Base-by-base conservation (phyloP, 108 stramenopile genomes). In the Nannochloropsis salina region DNA sequence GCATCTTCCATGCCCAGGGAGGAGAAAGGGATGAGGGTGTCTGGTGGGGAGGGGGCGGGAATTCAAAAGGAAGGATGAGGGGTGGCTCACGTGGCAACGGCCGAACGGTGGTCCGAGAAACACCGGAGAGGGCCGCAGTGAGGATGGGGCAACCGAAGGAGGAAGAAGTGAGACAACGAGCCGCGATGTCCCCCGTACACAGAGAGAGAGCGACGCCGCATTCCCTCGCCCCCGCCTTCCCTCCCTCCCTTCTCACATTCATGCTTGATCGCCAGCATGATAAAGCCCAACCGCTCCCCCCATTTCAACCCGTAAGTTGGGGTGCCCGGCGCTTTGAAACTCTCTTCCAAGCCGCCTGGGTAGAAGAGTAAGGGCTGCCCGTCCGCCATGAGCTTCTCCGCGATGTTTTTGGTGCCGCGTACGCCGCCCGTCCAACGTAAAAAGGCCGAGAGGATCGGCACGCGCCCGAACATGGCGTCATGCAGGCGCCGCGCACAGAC, bases 271-370 rank as follows among this genome's bases (percentile, higher is more conserved):
- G 61, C 61, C 61, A 74, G 61, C 61, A 74, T 74, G 5, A 74
- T n/a, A n/a, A 74, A 74, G 20, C 61, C 61, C 4, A 74, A n/a
- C 61, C 61, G 15, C 6, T 74, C 61, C 8, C 61, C 61, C 61
- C 61, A 74, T n/a, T 74, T 15, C 61, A 74, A n/a, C 15, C 61
- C n/a, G 61, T 74, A 74, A 15, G 15, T 74, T 6, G 15, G 15
- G 20, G 15, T n/a, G 20, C 61, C 61, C n/a, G 20, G 15, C 6
- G 20, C 20, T 74, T 74, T 74, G 61, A 74, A 74, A 74, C 61
- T 74, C 61, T 74, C 61, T 8, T 74, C 61, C 61, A 74, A 74
- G n/a, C 61, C 61, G 61, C 61, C 61, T n/a, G 61, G 61, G 61
- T n/a, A 74, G 6, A 74, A 74, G 61, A 74, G 61, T n/a, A 74